phyloP scores from a whole-genome alignment of 169 alveolate species.

The Eimeria praecox region DNA sequence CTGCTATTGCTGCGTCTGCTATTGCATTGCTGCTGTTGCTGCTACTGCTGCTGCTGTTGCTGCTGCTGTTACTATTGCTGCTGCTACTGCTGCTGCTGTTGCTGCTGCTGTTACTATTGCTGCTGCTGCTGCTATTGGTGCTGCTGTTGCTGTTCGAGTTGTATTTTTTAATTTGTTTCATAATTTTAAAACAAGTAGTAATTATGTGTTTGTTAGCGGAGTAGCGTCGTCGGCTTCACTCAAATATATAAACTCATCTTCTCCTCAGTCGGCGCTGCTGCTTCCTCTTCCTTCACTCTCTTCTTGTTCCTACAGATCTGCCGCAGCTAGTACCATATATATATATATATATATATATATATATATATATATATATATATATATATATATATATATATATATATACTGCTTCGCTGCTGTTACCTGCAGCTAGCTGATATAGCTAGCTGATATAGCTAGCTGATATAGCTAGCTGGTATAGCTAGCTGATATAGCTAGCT shows the following conservation, averaged over 20 bases:
- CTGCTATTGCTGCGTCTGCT: neutral
- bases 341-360: no score
- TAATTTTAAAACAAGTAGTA: neutral
- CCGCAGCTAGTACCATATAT: no score
- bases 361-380: no score
- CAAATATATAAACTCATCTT: no score
- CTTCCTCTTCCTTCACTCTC: neutral
- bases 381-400: no score
- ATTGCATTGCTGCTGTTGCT: neutral
- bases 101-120: no score
- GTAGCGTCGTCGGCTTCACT: neutral
- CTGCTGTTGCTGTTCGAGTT: constrained; percentile 2
- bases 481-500: no score
- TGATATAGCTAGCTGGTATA: no score
- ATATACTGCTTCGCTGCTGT: no score
- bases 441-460: constrained; percentile 30
- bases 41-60: neutral
- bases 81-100: constrained; percentile 6
- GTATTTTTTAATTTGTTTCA: neutral
- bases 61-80: neutral
- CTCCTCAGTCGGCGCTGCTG: neutral
- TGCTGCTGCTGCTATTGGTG: constrained; percentile 40
- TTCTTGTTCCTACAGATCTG: neutral
- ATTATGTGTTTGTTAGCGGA: neutral
- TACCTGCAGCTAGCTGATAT: neutral